Evolutionary conservation across 2,329 filamentous ascomycete genomes (phyloP).

Genomic region (Tolypocladium amazonense): DNA sequence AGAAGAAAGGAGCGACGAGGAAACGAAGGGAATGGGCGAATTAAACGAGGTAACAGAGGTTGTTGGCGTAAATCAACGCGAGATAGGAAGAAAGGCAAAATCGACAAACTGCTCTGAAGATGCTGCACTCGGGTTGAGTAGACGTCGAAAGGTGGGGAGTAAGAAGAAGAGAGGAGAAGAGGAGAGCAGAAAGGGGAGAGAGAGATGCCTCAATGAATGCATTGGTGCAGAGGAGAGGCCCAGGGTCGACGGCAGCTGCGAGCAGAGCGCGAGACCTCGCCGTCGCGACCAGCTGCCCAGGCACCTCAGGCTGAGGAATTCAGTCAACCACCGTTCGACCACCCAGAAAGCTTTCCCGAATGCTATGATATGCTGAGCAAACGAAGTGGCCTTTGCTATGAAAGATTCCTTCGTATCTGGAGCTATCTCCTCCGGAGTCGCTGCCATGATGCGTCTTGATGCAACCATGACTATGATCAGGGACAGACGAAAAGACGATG

Average conservation of each 20-base stretch:
- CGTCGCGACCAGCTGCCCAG: neutral
- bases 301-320: neutral
- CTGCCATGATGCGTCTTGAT: neutral
- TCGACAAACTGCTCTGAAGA: neutral
- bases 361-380: neutral
- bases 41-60: constrained; percentile 1
- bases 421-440: neutral
- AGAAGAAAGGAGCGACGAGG: constrained; percentile 2
- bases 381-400: neutral
- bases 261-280: too few species aligned
- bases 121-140: constrained; percentile 2
- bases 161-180: neutral
- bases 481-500: neutral
- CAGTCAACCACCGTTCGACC: neutral
- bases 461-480: neutral
- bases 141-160: constrained; percentile 1
- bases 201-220: neutral
- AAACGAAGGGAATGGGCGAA: neutral
- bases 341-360: neutral
- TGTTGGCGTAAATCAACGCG: neutral
- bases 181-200: neutral
- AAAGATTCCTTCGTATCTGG: neutral
- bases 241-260: constrained; percentile 3
- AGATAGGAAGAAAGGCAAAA: neutral
- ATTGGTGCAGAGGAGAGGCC: neutral